Evolutionary conservation across 225 moss, liverwort and hornwort species (phyloP), one percentile per base, ranked within the genome.

Genomic region (Straminergon stramineum): DNA sequence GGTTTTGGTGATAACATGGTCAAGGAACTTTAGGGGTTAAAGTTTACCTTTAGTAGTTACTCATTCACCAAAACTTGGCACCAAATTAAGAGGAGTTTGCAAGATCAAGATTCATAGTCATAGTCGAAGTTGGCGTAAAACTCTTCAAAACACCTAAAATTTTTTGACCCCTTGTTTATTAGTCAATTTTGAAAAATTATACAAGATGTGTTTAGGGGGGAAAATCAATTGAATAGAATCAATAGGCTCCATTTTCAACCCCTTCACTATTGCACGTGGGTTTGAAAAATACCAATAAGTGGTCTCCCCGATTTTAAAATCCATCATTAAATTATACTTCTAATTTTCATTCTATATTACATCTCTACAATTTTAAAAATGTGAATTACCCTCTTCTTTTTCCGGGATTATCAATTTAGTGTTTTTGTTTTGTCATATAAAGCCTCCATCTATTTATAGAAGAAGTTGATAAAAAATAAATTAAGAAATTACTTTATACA

Each of bases 331-430:
- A 51, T 32, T 13, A 13, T 32, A 20, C 32, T 75, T 75, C 13
- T 51, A 7, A 75, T 13, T 75, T 43, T 32, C 5, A 52, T 75
- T 31, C 51, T 20, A 32, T 75, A 20, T 32, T 20, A 75, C 4
- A 51, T 32, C 13, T 52, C 2, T 0, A 19, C 13, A 32, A 75
- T 52, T 51, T 51, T 51, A 1, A 8, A 32, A 75, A 51, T 31
- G 12, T 19, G 0, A 19, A 51, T 0, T 32, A 20, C 0, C 8
- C 1, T 1, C 3, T 21, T 10, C 5, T 13, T 5, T 2, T 76
- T 52, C 0, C 34, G 0, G 5, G 7, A 0, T 20, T 13, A 21
- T 34, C 8, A 52, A 34, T 34, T 20, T 5, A 0, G 13, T 13
- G 1, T 13, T 20, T 11, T 76, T 52, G 8, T 19, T 52, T 32